These are phyloP conservation scores for Rhodotorula sp. DNA, from an alignment of 1,284 basidiomycete species.

Conservation along the genomic window DNA sequence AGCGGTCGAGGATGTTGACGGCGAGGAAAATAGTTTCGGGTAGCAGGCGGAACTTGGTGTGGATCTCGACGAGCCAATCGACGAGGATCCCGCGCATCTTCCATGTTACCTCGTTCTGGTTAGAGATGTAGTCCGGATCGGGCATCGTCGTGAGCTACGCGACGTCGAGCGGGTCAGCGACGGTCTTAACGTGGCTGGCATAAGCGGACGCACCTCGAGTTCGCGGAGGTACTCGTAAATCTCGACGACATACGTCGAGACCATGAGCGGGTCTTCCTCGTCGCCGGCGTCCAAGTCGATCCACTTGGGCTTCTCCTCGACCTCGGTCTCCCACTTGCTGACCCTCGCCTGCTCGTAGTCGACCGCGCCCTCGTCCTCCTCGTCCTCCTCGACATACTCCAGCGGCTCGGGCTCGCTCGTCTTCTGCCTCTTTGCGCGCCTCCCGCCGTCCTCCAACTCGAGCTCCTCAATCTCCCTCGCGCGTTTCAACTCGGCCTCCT, in stretches of 20 bases:
- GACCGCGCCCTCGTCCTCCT: slow-evolving; percentile 14
- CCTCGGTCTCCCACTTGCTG: slow-evolving; percentile 41
- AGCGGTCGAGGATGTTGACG: slow-evolving; percentile 94
- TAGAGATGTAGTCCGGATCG: slow-evolving; percentile 84
- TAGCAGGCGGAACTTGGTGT: slow-evolving; percentile 82
- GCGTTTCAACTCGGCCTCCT: slow-evolving; percentile 25
- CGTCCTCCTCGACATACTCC: slow-evolving; percentile 14
- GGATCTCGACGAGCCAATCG: slow-evolving; percentile 97
- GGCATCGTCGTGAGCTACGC: slow-evolving; percentile 74
- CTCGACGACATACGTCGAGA: slow-evolving; percentile 91
- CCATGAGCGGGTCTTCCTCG: slow-evolving; percentile 92
- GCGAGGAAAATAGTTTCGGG: slow-evolving; percentile 95
- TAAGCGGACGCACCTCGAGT: slow-evolving; percentile 54
- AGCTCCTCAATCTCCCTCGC: slow-evolving; percentile 16
- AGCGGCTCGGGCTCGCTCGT: slow-evolving; percentile 35
- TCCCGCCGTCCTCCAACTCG: slow-evolving; percentile 12
- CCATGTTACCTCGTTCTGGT: slow-evolving; percentile 87
- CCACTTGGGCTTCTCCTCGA: slow-evolving; percentile 55
- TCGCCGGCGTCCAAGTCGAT: slow-evolving; percentile 92
- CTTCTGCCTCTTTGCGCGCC: slow-evolving; percentile 27
- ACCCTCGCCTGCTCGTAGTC: slow-evolving; percentile 26
- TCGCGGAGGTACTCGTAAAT: slow-evolving; percentile 90
- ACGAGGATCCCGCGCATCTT: slow-evolving; percentile 86
- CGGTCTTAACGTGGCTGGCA: background rate
- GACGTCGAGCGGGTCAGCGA: background rate